Evolutionary conservation across 805 yeast genomes (phyloP).

Genomic region (Maudiozyma barnettii): DNA sequence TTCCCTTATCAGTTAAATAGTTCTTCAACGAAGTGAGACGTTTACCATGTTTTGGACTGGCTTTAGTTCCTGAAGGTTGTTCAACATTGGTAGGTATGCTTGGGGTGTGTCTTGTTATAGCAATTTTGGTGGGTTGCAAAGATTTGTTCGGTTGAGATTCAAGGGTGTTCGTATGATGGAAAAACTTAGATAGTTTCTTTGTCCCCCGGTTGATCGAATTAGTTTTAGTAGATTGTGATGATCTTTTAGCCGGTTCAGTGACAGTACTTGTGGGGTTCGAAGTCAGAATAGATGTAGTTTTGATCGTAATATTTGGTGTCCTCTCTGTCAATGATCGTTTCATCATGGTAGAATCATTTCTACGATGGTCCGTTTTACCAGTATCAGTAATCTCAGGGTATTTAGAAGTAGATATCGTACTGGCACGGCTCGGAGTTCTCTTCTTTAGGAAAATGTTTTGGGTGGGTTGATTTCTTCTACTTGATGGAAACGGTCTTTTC

Average conservation of each 20-base stretch:
- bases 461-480: neutral
- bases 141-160: neutral
- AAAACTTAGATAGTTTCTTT: neutral
- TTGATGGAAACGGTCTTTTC: neutral
- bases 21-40: neutral
- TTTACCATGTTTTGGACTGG: neutral
- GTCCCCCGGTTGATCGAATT: neutral
- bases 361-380: too few species aligned
- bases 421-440: neutral
- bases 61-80: neutral
- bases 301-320: too few species aligned
- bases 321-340: too few species aligned
- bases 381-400: too few species aligned
- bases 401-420: too few species aligned
- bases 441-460: conserved; percentile 1
- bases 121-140: neutral
- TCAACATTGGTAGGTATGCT: too few species aligned
- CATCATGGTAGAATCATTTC: too few species aligned
- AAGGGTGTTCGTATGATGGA: neutral
- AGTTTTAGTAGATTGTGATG: neutral
- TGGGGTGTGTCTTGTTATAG: neutral
- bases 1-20: neutral
- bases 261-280: too few species aligned
- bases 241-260: too few species aligned
- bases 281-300: too few species aligned